Percentiles rank a stretch among this genome's conserved stretches.
Conservation (phyloP, 2,329 filamentous ascomycete genomes). For the Hypoxylon sp. region DNA sequence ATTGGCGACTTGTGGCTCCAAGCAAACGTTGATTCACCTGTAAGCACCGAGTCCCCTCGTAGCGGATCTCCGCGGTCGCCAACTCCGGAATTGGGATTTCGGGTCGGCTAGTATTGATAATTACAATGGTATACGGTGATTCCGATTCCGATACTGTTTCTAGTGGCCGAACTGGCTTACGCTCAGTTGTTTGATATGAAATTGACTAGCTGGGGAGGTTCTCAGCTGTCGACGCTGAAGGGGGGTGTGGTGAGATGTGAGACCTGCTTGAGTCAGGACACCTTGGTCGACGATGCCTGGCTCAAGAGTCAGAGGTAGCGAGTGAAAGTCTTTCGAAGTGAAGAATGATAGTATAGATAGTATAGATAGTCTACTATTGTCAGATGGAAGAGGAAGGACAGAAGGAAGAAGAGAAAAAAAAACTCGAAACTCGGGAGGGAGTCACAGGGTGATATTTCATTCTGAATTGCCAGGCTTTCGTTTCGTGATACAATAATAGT, state of each 20-base stretch:
- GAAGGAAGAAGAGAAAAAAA: slow-evolving; percentile 28
- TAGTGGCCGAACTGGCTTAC: slow-evolving; percentile 8
- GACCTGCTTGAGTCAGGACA: slow-evolving; percentile 35
- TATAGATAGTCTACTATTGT: slow-evolving; percentile 19
- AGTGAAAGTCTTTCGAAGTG: slow-evolving; percentile 39
- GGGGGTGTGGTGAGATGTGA: slow-evolving; percentile 9
- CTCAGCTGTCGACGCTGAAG: slow-evolving; percentile 27
- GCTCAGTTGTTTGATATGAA: slow-evolving; percentile 27
- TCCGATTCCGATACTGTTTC: not conserved
- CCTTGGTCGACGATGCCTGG: slow-evolving; percentile 39
- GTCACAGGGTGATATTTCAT: slow-evolving; percentile 54
- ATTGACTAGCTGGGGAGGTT: slow-evolving; percentile 1
- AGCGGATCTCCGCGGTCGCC: slow-evolving; percentile 27
- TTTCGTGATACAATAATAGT: slow-evolving; percentile 45
- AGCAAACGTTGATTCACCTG: slow-evolving; percentile 31
- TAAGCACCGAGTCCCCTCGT: slow-evolving; percentile 36
- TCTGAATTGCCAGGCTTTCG: slow-evolving; percentile 39
- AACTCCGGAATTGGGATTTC: slow-evolving; percentile 31
- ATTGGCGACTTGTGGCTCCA: slow-evolving; percentile 23
- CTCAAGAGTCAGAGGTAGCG: slow-evolving; percentile 32
- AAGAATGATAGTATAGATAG: slow-evolving; percentile 22
- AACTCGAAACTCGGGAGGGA: slow-evolving; percentile 49
- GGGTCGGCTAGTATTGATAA: slow-evolving; percentile 2
- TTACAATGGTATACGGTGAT: slow-evolving; percentile 19
- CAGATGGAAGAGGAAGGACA: slow-evolving; percentile 39